These are phyloP conservation scores for Glycine tomentella DNA, from an alignment of 306 rosid genomes.

Conservation along the genomic window DNA sequence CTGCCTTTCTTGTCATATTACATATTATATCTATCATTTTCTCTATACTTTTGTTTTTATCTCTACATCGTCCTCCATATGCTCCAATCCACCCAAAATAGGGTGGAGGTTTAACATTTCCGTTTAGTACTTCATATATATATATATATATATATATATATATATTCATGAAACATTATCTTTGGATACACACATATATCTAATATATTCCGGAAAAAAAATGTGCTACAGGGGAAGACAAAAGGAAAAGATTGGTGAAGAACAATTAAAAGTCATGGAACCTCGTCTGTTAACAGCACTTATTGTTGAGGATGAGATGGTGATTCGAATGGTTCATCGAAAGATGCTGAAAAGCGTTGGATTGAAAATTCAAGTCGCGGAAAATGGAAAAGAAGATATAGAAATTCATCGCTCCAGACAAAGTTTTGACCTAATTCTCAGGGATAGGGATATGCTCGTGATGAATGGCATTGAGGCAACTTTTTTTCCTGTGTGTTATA, in stretches of 20 bases:
- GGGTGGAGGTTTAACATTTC: no score
- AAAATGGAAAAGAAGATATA: conserved; percentile 76
- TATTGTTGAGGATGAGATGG: conserved; percentile 67
- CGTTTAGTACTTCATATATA: not conserved
- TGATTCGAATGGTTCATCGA: conserved; percentile 56
- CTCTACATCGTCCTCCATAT: no score
- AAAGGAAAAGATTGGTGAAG: no score
- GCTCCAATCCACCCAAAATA: no score
- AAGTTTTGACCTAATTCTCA: conserved; percentile 76
- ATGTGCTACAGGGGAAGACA: no score
- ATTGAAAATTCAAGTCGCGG: conserved; percentile 52
- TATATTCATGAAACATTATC: not conserved
- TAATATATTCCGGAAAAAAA: not conserved
- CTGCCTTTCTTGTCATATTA: no score
- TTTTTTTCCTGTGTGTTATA: not conserved
- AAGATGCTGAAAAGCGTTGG: conserved; percentile 59
- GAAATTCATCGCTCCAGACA: conserved; percentile 61
- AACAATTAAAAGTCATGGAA: conserved; percentile 17
- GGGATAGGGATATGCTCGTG: conserved; percentile 78
- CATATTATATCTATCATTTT: no score
- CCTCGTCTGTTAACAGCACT: conserved; percentile 55
- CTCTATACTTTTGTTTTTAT: no score
- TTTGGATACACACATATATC: not conserved
- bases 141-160: no score
- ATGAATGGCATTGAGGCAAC: conserved; percentile 79